phyloP scores from a whole-genome alignment of 2,329 filamentous ascomycete species.

The Bipolaris bicolor region DNA sequence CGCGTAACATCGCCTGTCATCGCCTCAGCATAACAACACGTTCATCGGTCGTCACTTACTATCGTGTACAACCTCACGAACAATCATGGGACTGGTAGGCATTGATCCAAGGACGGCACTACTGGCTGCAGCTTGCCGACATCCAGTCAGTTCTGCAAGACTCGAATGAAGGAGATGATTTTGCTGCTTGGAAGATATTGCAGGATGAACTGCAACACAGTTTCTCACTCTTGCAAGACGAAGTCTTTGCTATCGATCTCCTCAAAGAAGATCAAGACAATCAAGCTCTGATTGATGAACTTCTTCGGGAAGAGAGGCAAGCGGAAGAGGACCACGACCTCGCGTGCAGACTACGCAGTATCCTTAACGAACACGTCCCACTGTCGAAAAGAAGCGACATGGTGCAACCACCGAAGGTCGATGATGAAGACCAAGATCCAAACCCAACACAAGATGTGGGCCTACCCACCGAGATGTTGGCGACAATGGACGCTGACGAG shows the following conservation, averaged over 20 bases:
- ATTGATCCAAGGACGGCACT: constrained; percentile 16
- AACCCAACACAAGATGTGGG: not conserved
- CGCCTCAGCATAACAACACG: not conserved
- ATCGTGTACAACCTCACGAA: not conserved
- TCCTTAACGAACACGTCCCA: not conserved
- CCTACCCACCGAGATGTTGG: not conserved
- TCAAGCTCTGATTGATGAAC: constrained; percentile 2
- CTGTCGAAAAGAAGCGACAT: not conserved
- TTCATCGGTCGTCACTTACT: not conserved
- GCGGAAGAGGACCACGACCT: constrained; percentile 17
- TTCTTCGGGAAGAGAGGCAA: constrained; percentile 20
- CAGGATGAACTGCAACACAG: constrained; percentile 7
- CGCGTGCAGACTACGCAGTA: constrained; percentile 6
- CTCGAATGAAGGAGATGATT: not conserved
- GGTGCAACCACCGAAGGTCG: not conserved
- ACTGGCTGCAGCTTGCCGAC: constrained; percentile 22
- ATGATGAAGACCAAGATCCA: not conserved
- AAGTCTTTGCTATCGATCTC: constrained; percentile 14
- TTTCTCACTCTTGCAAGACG: constrained; percentile 11
- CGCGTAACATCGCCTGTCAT: not conserved
- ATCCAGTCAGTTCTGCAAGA: constrained; percentile 9
- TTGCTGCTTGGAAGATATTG: not conserved
- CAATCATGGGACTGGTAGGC: constrained; percentile 10
- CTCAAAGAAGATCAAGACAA: constrained; percentile 10
- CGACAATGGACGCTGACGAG: not conserved